Base-by-base conservation (phyloP, 106 monocot genomes). In the Chionographis japonica region DNA sequence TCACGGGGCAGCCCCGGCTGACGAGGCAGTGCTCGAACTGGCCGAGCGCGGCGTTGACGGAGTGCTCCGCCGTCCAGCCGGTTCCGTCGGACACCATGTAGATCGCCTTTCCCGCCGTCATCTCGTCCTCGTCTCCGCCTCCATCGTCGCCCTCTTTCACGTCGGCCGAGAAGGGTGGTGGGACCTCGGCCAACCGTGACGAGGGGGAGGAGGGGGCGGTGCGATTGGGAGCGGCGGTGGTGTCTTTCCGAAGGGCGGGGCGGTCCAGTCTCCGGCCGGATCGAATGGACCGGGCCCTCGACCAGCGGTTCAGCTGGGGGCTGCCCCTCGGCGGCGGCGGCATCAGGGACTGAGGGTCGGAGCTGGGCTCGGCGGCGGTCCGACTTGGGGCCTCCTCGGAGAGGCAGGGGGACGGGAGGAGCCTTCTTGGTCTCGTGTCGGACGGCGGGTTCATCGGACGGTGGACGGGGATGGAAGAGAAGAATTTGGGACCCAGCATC, bases 31-130 rank as follows among this genome's bases (percentile, higher is more conserved):
- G 41, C 79, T 95, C 95, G 77, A 95, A 95, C 86, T 95, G 91
- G 5, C 95, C 91, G 49, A 95, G 67, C 58, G 91, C 83, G 20
- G 91, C 83, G 69, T 75, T 89, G 38, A 95, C 95, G 50, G 95
- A 88, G 56, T 95, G 79, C 86, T 95, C 95, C 61, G 91, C 91
- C 72, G 95, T 95, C 86, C 77, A 88, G 38, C 95, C 95, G 50
- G 95, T 95, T 20, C 95, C 95, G 56, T 95, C 95, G 3, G 91
- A 95, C 52, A 95, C 91, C 91, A 91, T 88, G 67, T 91, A 95
- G 50, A 95, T 95, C 66, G 74, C 54, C 79, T 95, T 95, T 74
- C 79, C 63, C 42, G 12, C 9, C 70, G 51, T 53, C 56, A 54
- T 56, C 49, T 37, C 69, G 37, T 63, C 74, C 12, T 59, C 60